Conservation (phyloP, 495 filamentous ascomycete species). For the Daldinia grandis region DNA sequence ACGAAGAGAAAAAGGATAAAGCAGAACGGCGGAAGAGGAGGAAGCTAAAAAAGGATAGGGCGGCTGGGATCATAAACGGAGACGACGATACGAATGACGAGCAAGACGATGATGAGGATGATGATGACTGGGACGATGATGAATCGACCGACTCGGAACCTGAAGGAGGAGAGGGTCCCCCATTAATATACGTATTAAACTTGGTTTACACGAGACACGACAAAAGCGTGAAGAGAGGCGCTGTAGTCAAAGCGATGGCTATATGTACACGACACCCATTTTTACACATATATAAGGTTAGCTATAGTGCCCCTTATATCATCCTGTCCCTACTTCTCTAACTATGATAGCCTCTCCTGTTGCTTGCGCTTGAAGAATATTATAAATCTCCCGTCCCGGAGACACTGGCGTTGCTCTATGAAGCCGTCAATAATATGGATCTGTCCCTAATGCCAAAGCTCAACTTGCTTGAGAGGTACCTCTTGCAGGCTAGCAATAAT, state of each 20-base stretch:
- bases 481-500: conserved; percentile 88
- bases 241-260: conserved; percentile 98
- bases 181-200: conserved; percentile 97
- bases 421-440: conserved; percentile 96
- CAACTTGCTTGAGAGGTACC: conserved; percentile 80
- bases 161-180: conserved; percentile 77
- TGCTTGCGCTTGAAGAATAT: conserved; percentile 97
- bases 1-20: conserved; percentile 61
- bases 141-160: conserved; percentile 66
- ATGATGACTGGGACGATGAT: conserved; percentile 67
- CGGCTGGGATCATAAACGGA: conserved; percentile 63
- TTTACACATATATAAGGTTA: conserved; percentile 96
- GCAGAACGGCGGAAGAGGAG: conserved; percentile 59
- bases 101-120: conserved; percentile 54
- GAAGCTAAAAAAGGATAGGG: conserved; percentile 55
- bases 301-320: conserved; percentile 20
- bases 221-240: conserved; percentile 88
- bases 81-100: conserved; percentile 56
- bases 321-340: conserved; percentile 30
- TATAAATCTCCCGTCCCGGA: conserved; percentile 91
- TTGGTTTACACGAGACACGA: conserved; percentile 98
- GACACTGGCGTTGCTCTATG: conserved; percentile 87
- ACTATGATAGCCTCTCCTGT: conserved; percentile 76
- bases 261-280: conserved; percentile 99
- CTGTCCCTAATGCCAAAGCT: conserved; percentile 91